Percentiles rank a stretch among this genome's conserved stretches.
Evolutionary conservation across 2,329 filamentous ascomycete species (phyloP).

Genomic region (Leptographium galeiforme): DNA sequence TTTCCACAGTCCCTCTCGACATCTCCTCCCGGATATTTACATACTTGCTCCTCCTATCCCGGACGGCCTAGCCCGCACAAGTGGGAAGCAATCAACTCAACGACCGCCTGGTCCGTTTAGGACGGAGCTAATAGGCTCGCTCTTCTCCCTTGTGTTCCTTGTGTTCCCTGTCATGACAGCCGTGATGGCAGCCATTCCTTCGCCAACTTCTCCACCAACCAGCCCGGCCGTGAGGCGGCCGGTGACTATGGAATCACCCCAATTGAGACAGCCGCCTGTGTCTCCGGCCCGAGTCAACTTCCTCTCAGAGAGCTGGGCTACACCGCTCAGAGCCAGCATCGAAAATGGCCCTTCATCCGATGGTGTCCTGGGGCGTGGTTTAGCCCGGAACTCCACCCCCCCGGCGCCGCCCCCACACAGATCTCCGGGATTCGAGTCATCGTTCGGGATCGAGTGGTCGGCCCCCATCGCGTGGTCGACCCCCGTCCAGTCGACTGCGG

Average conservation of each 20-base stretch:
- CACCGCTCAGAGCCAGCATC: slow-evolving; percentile 38
- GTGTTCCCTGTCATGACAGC: slow-evolving; percentile 17
- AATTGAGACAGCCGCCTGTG: slow-evolving; percentile 36
- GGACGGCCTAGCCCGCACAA: too few species aligned
- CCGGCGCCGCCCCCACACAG: slow-evolving; percentile 26
- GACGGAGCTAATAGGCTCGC: too few species aligned
- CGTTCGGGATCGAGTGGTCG: neutral
- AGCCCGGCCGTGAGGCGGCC: slow-evolving; percentile 21
- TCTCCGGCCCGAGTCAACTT: slow-evolving; percentile 45
- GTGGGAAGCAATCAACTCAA: too few species aligned
- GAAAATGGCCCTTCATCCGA: slow-evolving; percentile 20
- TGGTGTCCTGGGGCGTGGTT: slow-evolving; percentile 14
- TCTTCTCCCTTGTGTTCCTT: neutral
- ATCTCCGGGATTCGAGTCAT: slow-evolving; percentile 11
- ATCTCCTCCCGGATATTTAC: too few species aligned
- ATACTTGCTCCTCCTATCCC: too few species aligned
- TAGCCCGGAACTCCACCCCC: slow-evolving; percentile 21
- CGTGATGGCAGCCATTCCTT: slow-evolving; percentile 15
- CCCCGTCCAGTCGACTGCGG: neutral
- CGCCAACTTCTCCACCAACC: slow-evolving; percentile 13
- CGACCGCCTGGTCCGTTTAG: too few species aligned
- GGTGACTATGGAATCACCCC: slow-evolving; percentile 26
- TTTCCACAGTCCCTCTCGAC: neutral
- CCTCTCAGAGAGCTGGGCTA: slow-evolving; percentile 37
- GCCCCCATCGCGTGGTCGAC: neutral